Base-by-base conservation (phyloP, 768 basidiomycete genomes). In the Lentinula detonsa region DNA sequence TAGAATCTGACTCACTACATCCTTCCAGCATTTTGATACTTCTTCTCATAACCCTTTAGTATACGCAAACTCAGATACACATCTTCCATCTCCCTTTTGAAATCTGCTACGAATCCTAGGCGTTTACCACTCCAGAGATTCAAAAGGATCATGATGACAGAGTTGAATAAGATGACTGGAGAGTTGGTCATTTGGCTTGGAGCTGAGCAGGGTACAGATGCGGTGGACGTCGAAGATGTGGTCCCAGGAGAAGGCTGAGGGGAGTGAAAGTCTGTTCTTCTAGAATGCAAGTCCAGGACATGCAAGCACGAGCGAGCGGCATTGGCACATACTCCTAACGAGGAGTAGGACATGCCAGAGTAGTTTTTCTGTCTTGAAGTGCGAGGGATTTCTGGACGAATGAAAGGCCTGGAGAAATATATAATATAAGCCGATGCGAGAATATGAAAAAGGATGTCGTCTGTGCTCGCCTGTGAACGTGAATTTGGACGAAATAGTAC, bases 271-370 rank as follows among this genome's bases (percentile, higher is more conserved):
- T 60, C 15, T 21, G 9, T 18, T n/a, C 1, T 66, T 28, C 31
- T 71, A 66, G 74, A 56, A 16, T 42, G 39, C n/a, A 74, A 70
- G 61, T 86, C 84, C 53, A 84, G 66, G 33, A 88, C 75, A 56
- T 85, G 84, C 18, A 76, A 76, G 46, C 77, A 81, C 1, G 84
- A 85, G 13, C 86, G 75, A 1, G 87, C 59, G 9, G 59, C 48
- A 31, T 60, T 60, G 21, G 59, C 50, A 21, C 59, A 60, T 11
- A 60, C 50, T 81, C 4, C 86, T 76, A 49, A 85, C 86, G 45
- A 81, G 79, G 70, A 84, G 86, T 60, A 87, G 85, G 0, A 85
- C 84, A 9, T 75, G 62, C 73, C 74, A 33, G 74, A 71, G 13
- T 60, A 42, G 1, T 34, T 5, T 28, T 18, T 66, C 75, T 76